Evolutionary conservation across 2,329 filamentous ascomycete species (phyloP), one percentile per base, ranked within the genome.

Genomic region (Sporothrix brunneoviolacea): DNA sequence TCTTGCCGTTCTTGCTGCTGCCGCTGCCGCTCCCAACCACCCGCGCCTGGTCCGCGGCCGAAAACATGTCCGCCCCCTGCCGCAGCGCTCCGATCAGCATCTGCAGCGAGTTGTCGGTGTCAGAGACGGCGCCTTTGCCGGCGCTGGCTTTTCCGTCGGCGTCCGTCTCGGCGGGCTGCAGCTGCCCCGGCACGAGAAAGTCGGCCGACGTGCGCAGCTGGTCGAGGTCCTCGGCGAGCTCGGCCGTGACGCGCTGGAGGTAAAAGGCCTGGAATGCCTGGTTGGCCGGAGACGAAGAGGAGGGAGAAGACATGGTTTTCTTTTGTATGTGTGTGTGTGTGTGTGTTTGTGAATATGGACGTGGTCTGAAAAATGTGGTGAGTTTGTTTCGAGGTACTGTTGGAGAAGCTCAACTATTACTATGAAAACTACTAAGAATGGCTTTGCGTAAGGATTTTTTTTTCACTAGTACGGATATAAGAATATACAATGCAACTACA

Each of bases 201-300:
- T 90, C 86, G 58, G 81, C 78, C 9, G 86, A 83, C 8, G 60
- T 65, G 56, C 86, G 79, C 54, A 89, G 72, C 64, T 81, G 80
- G 68, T 88, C 82, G 33, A 91, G 73, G 62, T 90, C 86, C 57
- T 88, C 83, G 12, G 82, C 80, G 50, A 91, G 81, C 63, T 90
- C 86, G 45, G 74, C 70, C 0, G 86, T 87, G 6, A 82, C 71
- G 53, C 79, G 80, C 59, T 84, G 80, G 41, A 90, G 76, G 64
- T 89, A 89, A 63, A 80, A 84, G 9, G 80, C 70, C 8, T 75
- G 19, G 15, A 54, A 54, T 12, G 43, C 43, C n/a, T 35, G 10
- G 30, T 39, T 46, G 30, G 43, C 33, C 3, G 38, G 8, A 21
- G 36, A 21, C 8, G 10, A 16, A 36, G 33, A n/a, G 36, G 18